These are phyloP conservation scores for Pulveroboletus sp. DNA, from an alignment of 1,284 basidiomycete genomes.

Conservation along the genomic window DNA sequence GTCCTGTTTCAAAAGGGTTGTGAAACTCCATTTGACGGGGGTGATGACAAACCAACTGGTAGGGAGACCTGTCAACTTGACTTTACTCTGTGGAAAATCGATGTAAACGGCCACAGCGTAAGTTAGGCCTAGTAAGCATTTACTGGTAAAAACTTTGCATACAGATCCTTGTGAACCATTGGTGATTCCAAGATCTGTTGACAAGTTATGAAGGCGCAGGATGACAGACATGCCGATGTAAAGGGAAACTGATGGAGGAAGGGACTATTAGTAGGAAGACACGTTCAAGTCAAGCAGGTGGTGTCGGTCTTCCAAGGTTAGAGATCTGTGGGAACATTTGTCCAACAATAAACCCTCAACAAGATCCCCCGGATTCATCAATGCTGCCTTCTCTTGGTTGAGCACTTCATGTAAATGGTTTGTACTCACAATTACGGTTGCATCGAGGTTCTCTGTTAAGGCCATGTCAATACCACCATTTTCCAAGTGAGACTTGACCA, in stretches of 20 bases:
- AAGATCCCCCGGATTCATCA: too few relatives aligned
- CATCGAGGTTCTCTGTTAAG: background rate
- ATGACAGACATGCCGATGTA: slow-evolving; percentile 31
- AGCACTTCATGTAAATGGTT: background rate
- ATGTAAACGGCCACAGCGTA: background rate
- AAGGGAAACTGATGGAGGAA: slow-evolving; percentile 16
- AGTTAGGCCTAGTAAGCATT: too few relatives aligned
- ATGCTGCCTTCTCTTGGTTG: background rate
- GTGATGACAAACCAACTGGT: background rate
- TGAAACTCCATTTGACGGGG: background rate
- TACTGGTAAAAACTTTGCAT: background rate
- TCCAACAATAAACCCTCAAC: background rate
- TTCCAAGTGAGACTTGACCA: slow-evolving; percentile 16
- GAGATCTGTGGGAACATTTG: background rate
- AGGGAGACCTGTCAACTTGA: background rate
- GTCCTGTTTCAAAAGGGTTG: fast-evolving
- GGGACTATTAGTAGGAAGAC: background rate
- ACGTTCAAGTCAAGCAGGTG: background rate
- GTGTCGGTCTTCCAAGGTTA: background rate
- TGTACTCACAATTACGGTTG: background rate
- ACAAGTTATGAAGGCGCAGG: slow-evolving; percentile 23
- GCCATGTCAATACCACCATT: slow-evolving; percentile 2
- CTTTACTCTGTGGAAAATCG: background rate
- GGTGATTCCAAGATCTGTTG: slow-evolving; percentile 29
- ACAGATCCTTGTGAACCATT: slow-evolving; percentile 29